Percentiles rank a stretch among this genome's conserved stretches.
phyloP scores from a whole-genome alignment of 2,329 filamentous ascomycete genomes.

The Aureobasidium sp. region DNA sequence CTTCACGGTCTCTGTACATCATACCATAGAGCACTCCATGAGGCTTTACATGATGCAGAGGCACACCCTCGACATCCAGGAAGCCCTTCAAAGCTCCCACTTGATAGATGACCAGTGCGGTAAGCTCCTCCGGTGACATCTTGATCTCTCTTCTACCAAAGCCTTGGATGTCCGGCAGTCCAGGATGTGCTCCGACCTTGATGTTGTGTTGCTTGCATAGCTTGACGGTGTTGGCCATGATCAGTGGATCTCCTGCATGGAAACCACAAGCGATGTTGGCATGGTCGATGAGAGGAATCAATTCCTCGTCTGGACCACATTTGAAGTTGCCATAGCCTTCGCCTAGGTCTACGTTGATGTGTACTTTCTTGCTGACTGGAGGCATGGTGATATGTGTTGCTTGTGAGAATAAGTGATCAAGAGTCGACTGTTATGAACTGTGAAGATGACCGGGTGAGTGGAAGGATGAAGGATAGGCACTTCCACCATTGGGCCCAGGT shows the following conservation, averaged over 20 bases:
- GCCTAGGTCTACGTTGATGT: conserved; percentile 47
- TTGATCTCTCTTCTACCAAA: conserved; percentile 57
- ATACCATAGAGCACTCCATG: conserved; percentile 53
- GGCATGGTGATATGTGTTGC: conserved; percentile 28
- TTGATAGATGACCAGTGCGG: conserved; percentile 53
- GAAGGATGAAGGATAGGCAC: not conserved
- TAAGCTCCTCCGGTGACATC: conserved; percentile 48
- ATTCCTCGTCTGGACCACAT: conserved; percentile 50
- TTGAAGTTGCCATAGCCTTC: conserved; percentile 45
- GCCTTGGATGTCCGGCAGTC: conserved; percentile 54
- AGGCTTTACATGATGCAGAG: conserved; percentile 54
- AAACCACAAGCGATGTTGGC: conserved; percentile 51
- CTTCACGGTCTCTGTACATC: conserved; percentile 42
- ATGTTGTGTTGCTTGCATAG: conserved; percentile 47
- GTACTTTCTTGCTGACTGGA: conserved; percentile 43
- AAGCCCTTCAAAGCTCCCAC: conserved; percentile 55
- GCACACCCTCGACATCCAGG: conserved; percentile 47
- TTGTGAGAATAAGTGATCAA: not conserved
- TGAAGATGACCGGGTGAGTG: not conserved
- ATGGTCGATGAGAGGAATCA: conserved; percentile 53
- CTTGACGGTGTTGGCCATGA: conserved; percentile 37
- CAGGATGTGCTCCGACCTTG: conserved; percentile 54
- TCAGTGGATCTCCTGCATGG: conserved; percentile 47
- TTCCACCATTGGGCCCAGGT: not conserved
- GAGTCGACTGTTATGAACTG: not conserved